These are phyloP conservation scores for Striga asiatica DNA, from an alignment of 257 asterid genomes.

Conservation along the genomic window DNA sequence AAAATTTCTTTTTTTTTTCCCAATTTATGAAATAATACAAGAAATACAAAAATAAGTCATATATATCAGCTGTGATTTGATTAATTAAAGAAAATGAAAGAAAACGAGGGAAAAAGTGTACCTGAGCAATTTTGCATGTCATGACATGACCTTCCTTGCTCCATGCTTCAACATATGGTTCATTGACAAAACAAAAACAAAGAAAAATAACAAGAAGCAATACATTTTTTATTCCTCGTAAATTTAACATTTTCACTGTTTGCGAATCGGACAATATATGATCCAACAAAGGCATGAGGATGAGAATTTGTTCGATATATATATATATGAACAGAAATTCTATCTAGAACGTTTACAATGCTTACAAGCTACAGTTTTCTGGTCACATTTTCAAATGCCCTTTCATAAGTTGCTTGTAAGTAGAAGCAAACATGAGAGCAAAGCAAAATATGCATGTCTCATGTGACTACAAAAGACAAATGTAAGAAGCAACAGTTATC, in stretches of 20 bases:
- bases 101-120: slow-evolving; percentile 12
- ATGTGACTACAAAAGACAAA: not conserved
- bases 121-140: slow-evolving; percentile 92
- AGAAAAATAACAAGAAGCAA: slow-evolving; percentile 17
- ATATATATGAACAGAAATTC: not conserved
- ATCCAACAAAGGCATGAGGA: slow-evolving; percentile 15
- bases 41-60: no score
- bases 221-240: slow-evolving; percentile 4
- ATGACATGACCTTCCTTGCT: slow-evolving; percentile 85
- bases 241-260: slow-evolving; percentile 13
- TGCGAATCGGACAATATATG: not conserved
- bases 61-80: no score
- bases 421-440: slow-evolving; percentile 24
- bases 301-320: slow-evolving; percentile 16
- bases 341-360: slow-evolving; percentile 21
- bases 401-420: slow-evolving; percentile 17
- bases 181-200: slow-evolving; percentile 25
- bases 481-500: slow-evolving; percentile 4
- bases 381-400: slow-evolving; percentile 16
- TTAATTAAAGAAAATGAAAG: no score
- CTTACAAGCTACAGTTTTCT: slow-evolving; percentile 40
- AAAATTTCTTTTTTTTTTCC: slow-evolving; percentile 33
- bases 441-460: not conserved
- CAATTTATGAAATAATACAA: not conserved
- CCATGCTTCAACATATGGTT: slow-evolving; percentile 57